Evolutionary conservation across 2,329 filamentous ascomycete genomes (phyloP).

Genomic region (Pseudogymnoascus sp.): DNA sequence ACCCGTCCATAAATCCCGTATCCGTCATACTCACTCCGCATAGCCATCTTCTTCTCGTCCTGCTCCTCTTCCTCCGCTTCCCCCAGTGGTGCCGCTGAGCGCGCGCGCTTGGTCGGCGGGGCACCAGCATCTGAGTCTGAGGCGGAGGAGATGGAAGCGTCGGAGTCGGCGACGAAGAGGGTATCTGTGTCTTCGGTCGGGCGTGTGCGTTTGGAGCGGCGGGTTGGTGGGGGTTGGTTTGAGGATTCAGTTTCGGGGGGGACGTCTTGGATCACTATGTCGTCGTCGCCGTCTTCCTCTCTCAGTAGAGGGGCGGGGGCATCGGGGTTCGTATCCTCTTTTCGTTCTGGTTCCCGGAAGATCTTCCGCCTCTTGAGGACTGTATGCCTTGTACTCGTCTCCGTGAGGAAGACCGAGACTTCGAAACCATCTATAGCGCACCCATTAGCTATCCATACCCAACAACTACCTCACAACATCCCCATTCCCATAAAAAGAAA

Average conservation of each 20-base stretch:
- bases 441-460: background rate
- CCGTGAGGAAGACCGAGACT: conserved; percentile 87
- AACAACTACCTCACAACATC: no score
- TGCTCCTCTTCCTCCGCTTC: conserved; percentile 38
- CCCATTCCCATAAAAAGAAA: background rate
- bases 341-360: conserved; percentile 54
- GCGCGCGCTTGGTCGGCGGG: conserved; percentile 43
- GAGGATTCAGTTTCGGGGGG: conserved; percentile 21
- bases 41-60: conserved; percentile 85
- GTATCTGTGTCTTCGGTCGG: conserved; percentile 23
- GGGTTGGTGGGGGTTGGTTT: conserved; percentile 19
- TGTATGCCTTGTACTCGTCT: conserved; percentile 77
- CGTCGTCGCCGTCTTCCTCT: conserved; percentile 25
- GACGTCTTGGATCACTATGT: conserved; percentile 24
- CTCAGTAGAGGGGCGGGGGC: conserved; percentile 20
- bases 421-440: conserved; percentile 75
- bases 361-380: conserved; percentile 80
- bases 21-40: conserved; percentile 87
- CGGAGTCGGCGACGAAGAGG: conserved; percentile 15
- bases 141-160: background rate
- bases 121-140: conserved; percentile 28
- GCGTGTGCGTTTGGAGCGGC: conserved; percentile 26
- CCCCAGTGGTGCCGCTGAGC: conserved; percentile 30
- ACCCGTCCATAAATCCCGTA: conserved; percentile 94
- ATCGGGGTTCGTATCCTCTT: conserved; percentile 34